Conservation (phyloP, 306 rosid genomes). For the Castanospermum australe region DNA sequence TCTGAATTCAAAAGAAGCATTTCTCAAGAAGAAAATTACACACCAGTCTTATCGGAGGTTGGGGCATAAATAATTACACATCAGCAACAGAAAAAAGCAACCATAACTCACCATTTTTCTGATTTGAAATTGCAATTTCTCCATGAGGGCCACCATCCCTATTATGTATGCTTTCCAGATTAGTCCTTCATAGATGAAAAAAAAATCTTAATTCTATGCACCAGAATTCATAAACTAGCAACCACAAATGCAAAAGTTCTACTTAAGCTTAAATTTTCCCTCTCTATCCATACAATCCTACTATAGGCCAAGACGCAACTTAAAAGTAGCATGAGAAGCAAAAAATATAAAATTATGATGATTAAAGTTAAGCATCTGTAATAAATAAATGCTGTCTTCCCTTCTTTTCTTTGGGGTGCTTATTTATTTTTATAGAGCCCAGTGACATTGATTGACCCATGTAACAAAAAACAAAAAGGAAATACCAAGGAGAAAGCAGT, state of each 20-base stretch:
- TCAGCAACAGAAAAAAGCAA: background rate
- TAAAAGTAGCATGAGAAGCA: background rate
- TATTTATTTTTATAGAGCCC: too few species aligned
- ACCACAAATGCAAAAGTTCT: background rate
- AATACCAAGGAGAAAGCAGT: background rate
- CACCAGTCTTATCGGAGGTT: background rate
- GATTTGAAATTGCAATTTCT: constrained; percentile 43
- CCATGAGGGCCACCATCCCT: constrained; percentile 46
- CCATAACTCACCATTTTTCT: constrained; percentile 48
- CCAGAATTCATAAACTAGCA: constrained; percentile 11
- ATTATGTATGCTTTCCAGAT: constrained; percentile 35
- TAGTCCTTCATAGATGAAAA: constrained; percentile 45
- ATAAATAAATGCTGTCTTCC: background rate
- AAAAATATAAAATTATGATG: background rate
- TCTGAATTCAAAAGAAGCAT: constrained; percentile 32
- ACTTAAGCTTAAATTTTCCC: background rate
- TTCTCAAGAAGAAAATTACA: background rate
- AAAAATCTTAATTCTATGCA: constrained; percentile 16
- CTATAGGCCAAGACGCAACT: background rate
- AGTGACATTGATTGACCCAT: too few species aligned
- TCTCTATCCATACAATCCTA: background rate
- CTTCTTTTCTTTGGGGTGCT: background rate
- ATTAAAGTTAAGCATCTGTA: background rate
- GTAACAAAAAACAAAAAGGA: background rate
- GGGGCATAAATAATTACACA: background rate